These are phyloP conservation scores for Fragaria nilgerrensis DNA, from an alignment of 306 rosid genomes.

Conservation along the genomic window DNA sequence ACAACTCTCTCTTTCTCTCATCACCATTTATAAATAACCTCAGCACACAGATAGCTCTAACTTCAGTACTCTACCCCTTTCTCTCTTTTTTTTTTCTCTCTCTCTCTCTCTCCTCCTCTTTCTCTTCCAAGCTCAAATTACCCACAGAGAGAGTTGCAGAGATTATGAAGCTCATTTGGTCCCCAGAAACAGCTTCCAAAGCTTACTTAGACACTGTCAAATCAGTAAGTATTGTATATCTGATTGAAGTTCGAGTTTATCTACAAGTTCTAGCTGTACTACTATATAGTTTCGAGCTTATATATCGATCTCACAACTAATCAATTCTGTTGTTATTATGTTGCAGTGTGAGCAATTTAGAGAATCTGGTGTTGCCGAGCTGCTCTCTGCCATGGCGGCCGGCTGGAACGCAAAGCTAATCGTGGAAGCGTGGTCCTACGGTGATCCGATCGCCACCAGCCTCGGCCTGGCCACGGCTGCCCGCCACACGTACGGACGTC, in stretches of 20 bases:
- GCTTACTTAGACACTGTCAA: slow-evolving; percentile 77
- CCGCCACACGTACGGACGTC: slow-evolving; percentile 68
- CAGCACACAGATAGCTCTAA: neutral
- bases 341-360: slow-evolving; percentile 50
- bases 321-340: neutral
- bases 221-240: slow-evolving; percentile 45
- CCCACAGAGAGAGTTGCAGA: neutral
- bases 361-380: slow-evolving; percentile 74
- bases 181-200: slow-evolving; percentile 76
- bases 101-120: neutral
- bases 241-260: neutral
- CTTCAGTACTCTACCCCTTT: neutral
- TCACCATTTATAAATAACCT: neutral
- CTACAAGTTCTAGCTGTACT: neutral
- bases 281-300: neutral
- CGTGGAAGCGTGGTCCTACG: slow-evolving; percentile 56
- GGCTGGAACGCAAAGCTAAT: slow-evolving; percentile 80
- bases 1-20: neutral
- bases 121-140: slow-evolving; percentile 4
- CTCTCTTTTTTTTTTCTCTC: neutral
- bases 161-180: slow-evolving; percentile 87
- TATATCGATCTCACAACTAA: neutral
- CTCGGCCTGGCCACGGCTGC: slow-evolving; percentile 76
- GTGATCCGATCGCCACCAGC: slow-evolving; percentile 56
- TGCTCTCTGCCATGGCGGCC: slow-evolving; percentile 85